Conservation (phyloP, 805 yeast genomes). For the Brettanomyces custersianus region DNA sequence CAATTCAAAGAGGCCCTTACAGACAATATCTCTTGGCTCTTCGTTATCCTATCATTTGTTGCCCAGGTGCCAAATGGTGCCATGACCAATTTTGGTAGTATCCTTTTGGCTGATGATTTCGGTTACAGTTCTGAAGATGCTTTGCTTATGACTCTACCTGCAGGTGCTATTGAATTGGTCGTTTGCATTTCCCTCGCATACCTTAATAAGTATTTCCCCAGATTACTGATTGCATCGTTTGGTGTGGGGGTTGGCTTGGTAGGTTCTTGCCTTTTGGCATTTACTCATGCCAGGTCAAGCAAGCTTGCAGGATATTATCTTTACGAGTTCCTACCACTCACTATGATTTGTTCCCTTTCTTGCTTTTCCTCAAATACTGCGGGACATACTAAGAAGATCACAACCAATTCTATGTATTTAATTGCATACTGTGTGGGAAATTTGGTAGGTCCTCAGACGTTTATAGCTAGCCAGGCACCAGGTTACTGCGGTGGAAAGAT, state of each 20-base stretch:
- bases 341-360: slow-evolving; percentile 24
- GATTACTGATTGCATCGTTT: not conserved
- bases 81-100: slow-evolving; percentile 38
- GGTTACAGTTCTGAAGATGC: slow-evolving; percentile 18
- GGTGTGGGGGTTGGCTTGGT: not conserved
- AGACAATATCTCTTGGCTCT: slow-evolving; percentile 34
- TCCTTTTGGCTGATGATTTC: slow-evolving; percentile 22
- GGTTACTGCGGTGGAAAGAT: slow-evolving; percentile 46
- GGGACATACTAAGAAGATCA: slow-evolving; percentile 67
- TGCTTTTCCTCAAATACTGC: slow-evolving; percentile 45
- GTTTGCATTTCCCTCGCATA: slow-evolving; percentile 19
- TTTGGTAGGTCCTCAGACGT: slow-evolving; percentile 67
- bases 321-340: slow-evolving; percentile 19
- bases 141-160: slow-evolving; percentile 21
- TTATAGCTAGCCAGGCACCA: slow-evolving; percentile 50
- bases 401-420: slow-evolving; percentile 48
- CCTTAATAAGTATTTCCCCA: slow-evolving; percentile 14
- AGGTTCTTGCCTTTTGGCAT: slow-evolving; percentile 2
- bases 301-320: slow-evolving; percentile 16
- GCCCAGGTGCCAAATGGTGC: slow-evolving; percentile 27
- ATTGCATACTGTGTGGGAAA: slow-evolving; percentile 63
- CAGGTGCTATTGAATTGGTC: slow-evolving; percentile 28
- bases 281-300: slow-evolving; percentile 4
- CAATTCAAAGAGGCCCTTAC: slow-evolving; percentile 21
- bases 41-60: slow-evolving; percentile 22